Percentiles rank a stretch among this genome's conserved stretches.
Evolutionary conservation across 176 grass and related monocot species (phyloP).

Genomic region (Alopecurus myosuroides): DNA sequence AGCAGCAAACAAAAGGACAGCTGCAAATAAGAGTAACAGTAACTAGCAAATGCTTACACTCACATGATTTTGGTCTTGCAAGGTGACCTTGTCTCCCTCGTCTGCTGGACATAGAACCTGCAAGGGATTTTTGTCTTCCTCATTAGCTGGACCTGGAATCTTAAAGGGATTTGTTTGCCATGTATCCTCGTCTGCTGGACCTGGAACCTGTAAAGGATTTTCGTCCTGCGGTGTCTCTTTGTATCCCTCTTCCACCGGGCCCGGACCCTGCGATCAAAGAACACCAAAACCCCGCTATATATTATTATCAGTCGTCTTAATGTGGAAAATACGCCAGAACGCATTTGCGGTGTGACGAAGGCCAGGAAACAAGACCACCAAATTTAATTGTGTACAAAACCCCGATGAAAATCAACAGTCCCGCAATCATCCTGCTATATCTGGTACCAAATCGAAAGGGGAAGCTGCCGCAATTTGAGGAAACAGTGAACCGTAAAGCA

Average conservation of each 20-base stretch:
- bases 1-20: background rate
- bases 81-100: background rate
- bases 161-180: background rate
- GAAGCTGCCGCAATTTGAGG: background rate
- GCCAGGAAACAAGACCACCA: background rate
- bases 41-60: background rate
- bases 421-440: too few species aligned
- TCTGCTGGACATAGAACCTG: background rate
- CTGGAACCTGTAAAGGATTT: background rate
- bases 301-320: background rate
- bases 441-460: background rate
- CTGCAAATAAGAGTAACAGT: background rate
- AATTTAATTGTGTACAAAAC: background rate
- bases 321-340: background rate
- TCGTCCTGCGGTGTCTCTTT: background rate
- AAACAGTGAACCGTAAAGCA: background rate
- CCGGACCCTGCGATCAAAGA: background rate
- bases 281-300: background rate
- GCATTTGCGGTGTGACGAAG: background rate
- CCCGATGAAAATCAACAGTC: background rate
- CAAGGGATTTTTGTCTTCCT: background rate
- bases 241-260: background rate
- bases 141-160: background rate
- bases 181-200: background rate
- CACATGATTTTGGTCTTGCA: background rate